Evolutionary conservation across 495 filamentous ascomycete genomes (phyloP).

Genomic region (Penicillium verhagenii): DNA sequence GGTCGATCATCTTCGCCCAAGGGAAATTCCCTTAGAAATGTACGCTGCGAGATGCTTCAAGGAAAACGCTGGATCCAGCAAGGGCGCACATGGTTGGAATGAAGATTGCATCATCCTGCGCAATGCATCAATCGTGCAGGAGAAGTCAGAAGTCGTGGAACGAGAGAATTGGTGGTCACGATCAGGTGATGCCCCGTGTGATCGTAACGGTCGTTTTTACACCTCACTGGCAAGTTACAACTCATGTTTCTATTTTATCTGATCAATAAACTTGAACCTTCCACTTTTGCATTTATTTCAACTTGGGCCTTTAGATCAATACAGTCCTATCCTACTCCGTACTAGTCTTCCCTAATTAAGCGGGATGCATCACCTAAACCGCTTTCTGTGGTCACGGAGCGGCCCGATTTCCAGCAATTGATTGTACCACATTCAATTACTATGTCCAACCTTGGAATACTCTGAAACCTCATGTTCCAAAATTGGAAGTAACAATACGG

Average conservation of each 20-base stretch:
- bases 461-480: conserved; percentile 12
- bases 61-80: conserved; percentile 5
- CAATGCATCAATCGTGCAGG: conserved; percentile 8
- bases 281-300: too few relatives aligned
- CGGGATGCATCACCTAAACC: conserved; percentile 21
- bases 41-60: not conserved
- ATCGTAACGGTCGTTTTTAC: conserved; percentile 6
- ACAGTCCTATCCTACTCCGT: too few relatives aligned
- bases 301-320: not conserved
- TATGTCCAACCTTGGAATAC: not conserved
- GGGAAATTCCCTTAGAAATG: not conserved
- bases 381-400: conserved; percentile 11
- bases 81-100: conserved; percentile 21
- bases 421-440: not conserved
- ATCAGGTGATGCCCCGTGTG: conserved; percentile 21
- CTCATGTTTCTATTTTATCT: conserved; percentile 8
- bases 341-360: conserved; percentile 14
- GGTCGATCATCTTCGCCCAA: conserved; percentile 11
- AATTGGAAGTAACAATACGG: conserved; percentile 16
- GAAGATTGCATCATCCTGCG: conserved; percentile 11
- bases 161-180: not conserved
- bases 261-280: conserved; percentile 3
- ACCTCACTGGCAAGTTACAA: too few relatives aligned
- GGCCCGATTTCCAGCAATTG: conserved; percentile 10
- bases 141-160: conserved; percentile 13